Conservation (phyloP, 2,329 filamentous ascomycete species). For the Fusarium sp. region DNA sequence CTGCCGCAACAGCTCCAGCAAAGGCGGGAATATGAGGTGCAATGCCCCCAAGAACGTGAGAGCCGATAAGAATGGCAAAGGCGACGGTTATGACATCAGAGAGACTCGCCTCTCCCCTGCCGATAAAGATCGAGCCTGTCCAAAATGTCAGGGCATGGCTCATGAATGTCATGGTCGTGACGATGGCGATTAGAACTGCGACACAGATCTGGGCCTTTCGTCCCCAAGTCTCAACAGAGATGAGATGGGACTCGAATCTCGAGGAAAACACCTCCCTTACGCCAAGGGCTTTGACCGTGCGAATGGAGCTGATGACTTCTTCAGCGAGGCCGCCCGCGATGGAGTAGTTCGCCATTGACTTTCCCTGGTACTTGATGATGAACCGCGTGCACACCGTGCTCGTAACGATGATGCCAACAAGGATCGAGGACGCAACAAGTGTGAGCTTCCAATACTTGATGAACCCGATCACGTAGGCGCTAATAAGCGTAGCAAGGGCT, state of each 20-base stretch:
- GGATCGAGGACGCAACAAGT: conserved; percentile 79
- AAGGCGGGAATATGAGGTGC: neutral
- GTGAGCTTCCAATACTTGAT: conserved; percentile 87
- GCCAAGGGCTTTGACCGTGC: conserved; percentile 9
- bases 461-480: conserved; percentile 85
- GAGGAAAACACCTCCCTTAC: conserved; percentile 64
- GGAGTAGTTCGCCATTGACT: conserved; percentile 78
- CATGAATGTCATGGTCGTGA: conserved; percentile 69
- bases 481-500: conserved; percentile 78
- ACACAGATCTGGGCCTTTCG: conserved; percentile 48
- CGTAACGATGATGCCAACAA: conserved; percentile 76
- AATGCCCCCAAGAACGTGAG: neutral
- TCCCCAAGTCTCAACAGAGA: conserved; percentile 53
- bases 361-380: conserved; percentile 79
- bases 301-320: conserved; percentile 9
- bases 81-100: neutral
- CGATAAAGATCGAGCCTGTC: conserved; percentile 76
- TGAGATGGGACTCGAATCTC: conserved; percentile 82
- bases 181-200: conserved; percentile 75
- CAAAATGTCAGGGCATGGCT: conserved; percentile 13
- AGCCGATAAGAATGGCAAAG: conserved; percentile 65
- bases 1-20: neutral
- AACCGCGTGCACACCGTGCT: conserved; percentile 77
- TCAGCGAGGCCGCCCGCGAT: conserved; percentile 70
- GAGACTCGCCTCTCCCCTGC: conserved; percentile 68